Percentiles rank a stretch among this genome's conserved stretches.
Conservation (phyloP, 805 yeast genomes). For the Isabelozyma rhagii region DNA sequence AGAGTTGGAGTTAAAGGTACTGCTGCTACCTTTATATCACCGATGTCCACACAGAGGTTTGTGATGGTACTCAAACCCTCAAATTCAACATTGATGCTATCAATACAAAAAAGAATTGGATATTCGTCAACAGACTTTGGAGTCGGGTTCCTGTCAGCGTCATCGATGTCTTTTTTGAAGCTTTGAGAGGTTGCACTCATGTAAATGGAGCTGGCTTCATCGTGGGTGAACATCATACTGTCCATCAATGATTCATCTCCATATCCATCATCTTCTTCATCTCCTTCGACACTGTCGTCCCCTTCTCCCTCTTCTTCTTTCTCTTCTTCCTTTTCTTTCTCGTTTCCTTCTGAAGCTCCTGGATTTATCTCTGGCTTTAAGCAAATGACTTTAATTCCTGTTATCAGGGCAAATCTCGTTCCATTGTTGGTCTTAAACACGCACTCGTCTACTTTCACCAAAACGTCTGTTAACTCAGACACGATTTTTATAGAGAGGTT, state of each 20-base stretch:
- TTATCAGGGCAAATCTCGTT: constrained; percentile 35
- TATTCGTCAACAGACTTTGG: constrained; percentile 3
- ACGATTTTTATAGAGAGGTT: constrained; percentile 48
- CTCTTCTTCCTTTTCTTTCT: background rate
- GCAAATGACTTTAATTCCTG: constrained; percentile 39
- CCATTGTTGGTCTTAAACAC: constrained; percentile 44
- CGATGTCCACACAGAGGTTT: constrained; percentile 38
- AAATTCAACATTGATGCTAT: constrained; percentile 40
- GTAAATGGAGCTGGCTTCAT: constrained; percentile 68
- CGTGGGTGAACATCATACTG: constrained; percentile 64
- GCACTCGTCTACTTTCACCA: constrained; percentile 29
- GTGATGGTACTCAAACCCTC: constrained; percentile 41
- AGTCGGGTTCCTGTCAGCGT: background rate
- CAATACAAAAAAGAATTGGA: constrained; percentile 27
- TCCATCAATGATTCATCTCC: constrained; percentile 47
- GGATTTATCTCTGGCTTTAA: constrained; percentile 38
- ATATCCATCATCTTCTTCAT: constrained; percentile 24
- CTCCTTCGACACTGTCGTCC: constrained; percentile 21
- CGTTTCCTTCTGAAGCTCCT: constrained; percentile 14
- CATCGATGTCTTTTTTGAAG: constrained; percentile 11
- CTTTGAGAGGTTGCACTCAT: constrained; percentile 75
- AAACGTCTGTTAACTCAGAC: constrained; percentile 39
- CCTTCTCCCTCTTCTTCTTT: constrained; percentile 3
- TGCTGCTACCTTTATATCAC: constrained; percentile 39
- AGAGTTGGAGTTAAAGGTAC: constrained; percentile 41